Evolutionary conservation across 2,329 filamentous ascomycete species (phyloP).

Genomic region (Capronia epimyces): DNA sequence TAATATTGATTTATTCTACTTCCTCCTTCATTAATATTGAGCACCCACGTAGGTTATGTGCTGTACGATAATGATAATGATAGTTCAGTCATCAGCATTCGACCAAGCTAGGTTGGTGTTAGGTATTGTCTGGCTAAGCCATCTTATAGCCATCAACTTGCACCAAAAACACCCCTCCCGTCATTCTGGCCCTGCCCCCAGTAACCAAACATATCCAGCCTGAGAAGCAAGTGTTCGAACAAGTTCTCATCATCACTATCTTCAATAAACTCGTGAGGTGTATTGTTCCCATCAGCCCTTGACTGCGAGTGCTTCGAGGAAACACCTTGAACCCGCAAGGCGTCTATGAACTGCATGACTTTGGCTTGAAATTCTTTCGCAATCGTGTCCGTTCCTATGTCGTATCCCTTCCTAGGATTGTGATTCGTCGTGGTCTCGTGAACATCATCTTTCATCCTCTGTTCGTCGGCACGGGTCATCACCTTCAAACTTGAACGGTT

Average conservation of each 20-base stretch:
- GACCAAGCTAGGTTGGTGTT: too few relatives aligned
- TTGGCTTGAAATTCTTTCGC: conserved; percentile 66
- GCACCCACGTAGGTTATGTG: too few relatives aligned
- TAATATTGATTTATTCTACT: too few relatives aligned
- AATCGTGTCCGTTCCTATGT: too few relatives aligned
- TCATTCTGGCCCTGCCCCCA: conserved; percentile 34
- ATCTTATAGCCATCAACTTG: background rate
- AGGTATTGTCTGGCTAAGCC: background rate
- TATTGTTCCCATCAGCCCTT: conserved; percentile 8
- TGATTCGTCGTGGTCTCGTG: conserved; percentile 38
- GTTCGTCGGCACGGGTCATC: background rate
- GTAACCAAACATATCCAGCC: conserved; percentile 66
- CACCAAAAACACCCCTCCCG: background rate
- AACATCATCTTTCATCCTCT: conserved; percentile 18
- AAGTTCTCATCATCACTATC: conserved; percentile 40
- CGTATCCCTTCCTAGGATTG: too few relatives aligned
- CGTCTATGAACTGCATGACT: conserved; percentile 64
- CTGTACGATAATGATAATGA: too few relatives aligned
- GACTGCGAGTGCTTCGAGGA: background rate
- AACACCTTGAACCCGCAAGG: conserved; percentile 58
- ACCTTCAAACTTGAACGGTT: background rate
- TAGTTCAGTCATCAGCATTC: too few relatives aligned
- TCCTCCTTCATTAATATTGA: too few relatives aligned
- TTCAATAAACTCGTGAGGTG: conserved; percentile 29
- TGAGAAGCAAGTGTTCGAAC: conserved; percentile 57